These are phyloP conservation scores for Candida palmyrensis DNA, from an alignment of 805 yeast species.

Conservation along the genomic window DNA sequence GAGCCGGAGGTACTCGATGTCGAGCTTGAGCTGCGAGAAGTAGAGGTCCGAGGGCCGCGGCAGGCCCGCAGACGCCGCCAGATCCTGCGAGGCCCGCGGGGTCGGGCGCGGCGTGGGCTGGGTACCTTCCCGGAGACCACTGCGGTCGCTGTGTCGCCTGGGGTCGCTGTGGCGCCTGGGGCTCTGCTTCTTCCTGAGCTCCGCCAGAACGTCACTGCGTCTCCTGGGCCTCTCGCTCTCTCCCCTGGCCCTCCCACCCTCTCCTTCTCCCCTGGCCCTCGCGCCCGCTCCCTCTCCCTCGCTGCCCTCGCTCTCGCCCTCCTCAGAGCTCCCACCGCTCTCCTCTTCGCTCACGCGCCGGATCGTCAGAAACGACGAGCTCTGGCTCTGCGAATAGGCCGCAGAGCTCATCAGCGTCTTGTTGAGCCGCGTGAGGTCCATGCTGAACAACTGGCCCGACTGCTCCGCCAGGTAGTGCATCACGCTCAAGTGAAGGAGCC, in stretches of 20 bases:
- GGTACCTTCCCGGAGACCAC: too few relatives aligned
- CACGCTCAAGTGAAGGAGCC: constrained; percentile 51
- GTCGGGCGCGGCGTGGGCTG: too few relatives aligned
- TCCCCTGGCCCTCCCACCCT: too few relatives aligned
- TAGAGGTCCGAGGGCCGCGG: constrained; percentile 17
- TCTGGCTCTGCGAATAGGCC: constrained; percentile 3
- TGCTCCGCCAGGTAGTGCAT: constrained; percentile 26
- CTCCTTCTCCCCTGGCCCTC: too few relatives aligned
- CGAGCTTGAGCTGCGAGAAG: constrained; percentile 34
- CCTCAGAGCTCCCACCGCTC: constrained; percentile 4
- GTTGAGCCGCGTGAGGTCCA: constrained; percentile 24
- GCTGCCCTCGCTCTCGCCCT: not conserved
- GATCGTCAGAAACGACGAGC: not conserved
- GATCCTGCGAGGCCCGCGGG: constrained; percentile 4
- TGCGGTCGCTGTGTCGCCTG: too few relatives aligned
- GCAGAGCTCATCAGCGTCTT: constrained; percentile 5
- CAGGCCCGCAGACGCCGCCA: not conserved
- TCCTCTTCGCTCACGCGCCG: too few relatives aligned
- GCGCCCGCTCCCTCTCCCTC: not conserved
- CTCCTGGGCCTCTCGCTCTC: too few relatives aligned
- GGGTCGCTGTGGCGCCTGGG: constrained; percentile 4
- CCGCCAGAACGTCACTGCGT: too few relatives aligned
- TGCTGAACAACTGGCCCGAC: constrained; percentile 23
- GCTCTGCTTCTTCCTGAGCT: too few relatives aligned
- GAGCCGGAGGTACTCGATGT: constrained; percentile 30